phyloP scores from a whole-genome alignment of 164 flowering plant genomes.

The Houttuynia cordata region DNA sequence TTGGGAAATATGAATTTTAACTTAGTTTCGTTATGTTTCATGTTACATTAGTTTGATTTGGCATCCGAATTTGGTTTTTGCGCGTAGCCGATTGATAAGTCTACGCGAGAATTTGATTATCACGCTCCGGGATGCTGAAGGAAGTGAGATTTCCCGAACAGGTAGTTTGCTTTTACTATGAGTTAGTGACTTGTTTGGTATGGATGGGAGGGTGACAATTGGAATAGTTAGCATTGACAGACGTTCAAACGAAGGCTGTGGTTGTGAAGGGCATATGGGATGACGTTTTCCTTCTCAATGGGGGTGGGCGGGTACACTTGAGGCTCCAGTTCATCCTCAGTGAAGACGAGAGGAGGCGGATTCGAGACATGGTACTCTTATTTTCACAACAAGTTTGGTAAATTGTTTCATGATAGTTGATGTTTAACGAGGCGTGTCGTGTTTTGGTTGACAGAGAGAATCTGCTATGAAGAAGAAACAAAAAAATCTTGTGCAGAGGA shows the following conservation, averaged over 20 bases:
- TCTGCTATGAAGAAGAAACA: slow-evolving; percentile 60
- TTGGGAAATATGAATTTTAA: not conserved
- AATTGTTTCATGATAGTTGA: too few species aligned
- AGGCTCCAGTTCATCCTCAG: slow-evolving; percentile 60
- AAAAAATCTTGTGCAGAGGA: slow-evolving; percentile 22
- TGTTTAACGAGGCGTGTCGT: not conserved
- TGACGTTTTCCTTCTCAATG: slow-evolving; percentile 51
- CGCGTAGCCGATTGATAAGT: slow-evolving; percentile 41
- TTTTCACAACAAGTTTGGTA: not conserved
- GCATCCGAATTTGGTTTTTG: not conserved
- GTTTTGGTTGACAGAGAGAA: slow-evolving; percentile 46
- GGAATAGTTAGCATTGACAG: slow-evolving; percentile 20
- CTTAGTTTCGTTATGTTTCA: not conserved
- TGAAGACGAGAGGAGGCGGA: slow-evolving; percentile 54
- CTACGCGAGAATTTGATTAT: slow-evolving; percentile 58
- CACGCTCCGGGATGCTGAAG: slow-evolving; percentile 40
- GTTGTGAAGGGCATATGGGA: slow-evolving; percentile 73
- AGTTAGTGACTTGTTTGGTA: not conserved
- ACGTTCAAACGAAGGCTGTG: slow-evolving; percentile 36
- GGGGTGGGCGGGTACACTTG: slow-evolving; percentile 64
- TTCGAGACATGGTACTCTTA: slow-evolving; percentile 47
- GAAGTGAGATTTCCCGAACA: slow-evolving; percentile 49
- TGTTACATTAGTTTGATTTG: slow-evolving; percentile 5
- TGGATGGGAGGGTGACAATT: slow-evolving; percentile 2
- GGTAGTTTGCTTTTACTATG: slow-evolving; percentile 25